phyloP scores from a whole-genome alignment of 192 early-diverging fungal species.

The Podila epicladia region DNA sequence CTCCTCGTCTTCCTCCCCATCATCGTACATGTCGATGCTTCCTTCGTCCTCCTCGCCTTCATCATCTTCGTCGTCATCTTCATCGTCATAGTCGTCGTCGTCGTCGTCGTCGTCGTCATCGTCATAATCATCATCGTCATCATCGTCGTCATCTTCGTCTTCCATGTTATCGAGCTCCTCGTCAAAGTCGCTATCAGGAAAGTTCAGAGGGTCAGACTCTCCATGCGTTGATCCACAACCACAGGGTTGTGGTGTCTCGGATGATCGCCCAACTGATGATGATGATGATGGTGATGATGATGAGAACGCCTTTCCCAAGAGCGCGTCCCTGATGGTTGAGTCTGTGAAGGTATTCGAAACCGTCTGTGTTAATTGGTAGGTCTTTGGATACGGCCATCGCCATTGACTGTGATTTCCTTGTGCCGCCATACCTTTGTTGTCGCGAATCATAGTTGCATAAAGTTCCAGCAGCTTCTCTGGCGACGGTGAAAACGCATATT shows the following conservation, averaged over 20 bases:
- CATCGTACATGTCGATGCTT: slow-evolving; percentile 1
- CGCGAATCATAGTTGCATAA: slow-evolving; percentile 24
- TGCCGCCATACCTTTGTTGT: slow-evolving; percentile 21
- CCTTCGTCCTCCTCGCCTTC: slow-evolving; percentile 18
- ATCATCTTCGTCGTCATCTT: slow-evolving; percentile 22
- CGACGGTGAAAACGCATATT: slow-evolving; percentile 13
- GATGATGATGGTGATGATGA: neutral
- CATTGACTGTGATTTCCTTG: no score
- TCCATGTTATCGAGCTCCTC: neutral
- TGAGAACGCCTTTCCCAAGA: slow-evolving; percentile 24
- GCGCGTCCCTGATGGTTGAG: neutral
- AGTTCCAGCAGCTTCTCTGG: slow-evolving; percentile 32
- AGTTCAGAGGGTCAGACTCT: slow-evolving; percentile 2
- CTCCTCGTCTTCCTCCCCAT: slow-evolving; percentile 16
- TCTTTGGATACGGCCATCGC: no score
- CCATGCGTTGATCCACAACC: slow-evolving; percentile 19
- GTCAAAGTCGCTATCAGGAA: slow-evolving; percentile 11
- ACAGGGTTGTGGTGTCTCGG: slow-evolving; percentile 4
- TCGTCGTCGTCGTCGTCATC: slow-evolving; percentile 16
- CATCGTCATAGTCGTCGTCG: slow-evolving; percentile 1
- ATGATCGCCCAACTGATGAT: neutral
- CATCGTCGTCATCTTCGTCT: slow-evolving; percentile 25
- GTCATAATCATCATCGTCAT: slow-evolving; percentile 23
- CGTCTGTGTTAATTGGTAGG: no score
- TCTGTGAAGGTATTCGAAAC: neutral